These are phyloP conservation scores for Claviceps purpurea DNA, from an alignment of 2,329 filamentous ascomycete species.

Conservation along the genomic window DNA sequence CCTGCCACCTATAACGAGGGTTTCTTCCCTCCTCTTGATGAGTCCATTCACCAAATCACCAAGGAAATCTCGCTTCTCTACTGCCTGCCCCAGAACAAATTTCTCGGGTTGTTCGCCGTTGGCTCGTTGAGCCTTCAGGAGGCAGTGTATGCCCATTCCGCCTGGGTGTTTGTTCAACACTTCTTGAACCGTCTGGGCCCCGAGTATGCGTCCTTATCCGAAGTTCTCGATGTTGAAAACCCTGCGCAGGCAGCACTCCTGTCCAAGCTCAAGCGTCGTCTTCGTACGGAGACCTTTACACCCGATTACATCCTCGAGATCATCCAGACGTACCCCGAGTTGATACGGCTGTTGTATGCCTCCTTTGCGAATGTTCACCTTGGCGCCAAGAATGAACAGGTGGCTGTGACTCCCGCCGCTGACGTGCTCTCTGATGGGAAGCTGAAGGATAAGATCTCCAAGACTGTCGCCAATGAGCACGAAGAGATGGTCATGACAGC, in stretches of 20 bases:
- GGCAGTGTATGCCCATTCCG: conserved; percentile 92
- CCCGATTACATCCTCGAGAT: conserved; percentile 97
- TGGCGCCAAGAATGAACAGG: conserved; percentile 35
- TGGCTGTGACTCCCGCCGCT: conserved; percentile 41
- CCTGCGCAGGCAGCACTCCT: conserved; percentile 76
- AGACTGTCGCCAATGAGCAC: conserved; percentile 80
- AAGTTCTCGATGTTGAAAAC: conserved; percentile 68
- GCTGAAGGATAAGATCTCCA: conserved; percentile 64
- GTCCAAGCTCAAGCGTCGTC: conserved; percentile 85
- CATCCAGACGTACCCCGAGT: conserved; percentile 75
- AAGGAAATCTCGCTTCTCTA: conserved; percentile 96
- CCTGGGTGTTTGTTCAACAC: conserved; percentile 95
- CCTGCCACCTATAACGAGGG: conserved; percentile 48
- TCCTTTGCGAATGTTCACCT: conserved; percentile 83
- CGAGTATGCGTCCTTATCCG: conserved; percentile 78
- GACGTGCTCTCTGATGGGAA: conserved; percentile 64
- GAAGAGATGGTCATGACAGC: conserved; percentile 97
- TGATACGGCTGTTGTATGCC: conserved; percentile 80
- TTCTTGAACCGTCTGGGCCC: conserved; percentile 91
- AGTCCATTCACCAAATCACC: conserved; percentile 96
- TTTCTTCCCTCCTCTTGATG: conserved; percentile 66
- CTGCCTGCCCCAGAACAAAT: conserved; percentile 95
- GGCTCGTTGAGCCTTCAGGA: conserved; percentile 87
- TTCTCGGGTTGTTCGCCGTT: conserved; percentile 76
- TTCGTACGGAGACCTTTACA: conserved; percentile 94